A percentile compares a stretch with the other conserved stretches of the same genome.
Conservation (phyloP, 2,329 filamentous ascomycete genomes). For the Bipolaris victoriae region DNA sequence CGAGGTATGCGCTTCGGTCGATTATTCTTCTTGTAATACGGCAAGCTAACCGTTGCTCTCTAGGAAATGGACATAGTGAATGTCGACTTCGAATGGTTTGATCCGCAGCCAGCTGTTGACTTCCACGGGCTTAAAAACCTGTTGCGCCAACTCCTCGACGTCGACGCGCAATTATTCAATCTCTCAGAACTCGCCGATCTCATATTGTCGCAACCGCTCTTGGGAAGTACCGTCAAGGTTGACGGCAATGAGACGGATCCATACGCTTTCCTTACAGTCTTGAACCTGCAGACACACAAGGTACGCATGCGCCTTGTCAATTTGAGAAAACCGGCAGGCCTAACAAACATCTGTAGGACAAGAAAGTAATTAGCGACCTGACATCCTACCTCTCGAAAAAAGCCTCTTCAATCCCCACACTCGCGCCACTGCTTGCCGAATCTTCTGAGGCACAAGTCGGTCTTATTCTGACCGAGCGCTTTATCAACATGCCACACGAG, state of each 20-base stretch:
- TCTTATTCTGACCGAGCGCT: constrained; percentile 85
- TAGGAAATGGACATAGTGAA: constrained; percentile 91
- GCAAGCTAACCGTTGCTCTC: not conserved
- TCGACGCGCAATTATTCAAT: constrained; percentile 84
- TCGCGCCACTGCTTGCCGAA: constrained; percentile 48
- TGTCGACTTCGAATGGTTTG: constrained; percentile 99
- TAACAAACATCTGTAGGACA: constrained; percentile 56
- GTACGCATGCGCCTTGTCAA: constrained; percentile 41
- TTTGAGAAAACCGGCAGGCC: not conserved
- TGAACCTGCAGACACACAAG: constrained; percentile 80
- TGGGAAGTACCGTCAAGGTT: constrained; percentile 97
- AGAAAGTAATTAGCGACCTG: constrained; percentile 73
- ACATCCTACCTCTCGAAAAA: constrained; percentile 70
- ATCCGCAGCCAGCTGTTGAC: constrained; percentile 85
- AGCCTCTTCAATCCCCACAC: constrained; percentile 59
- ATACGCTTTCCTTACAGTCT: constrained; percentile 86
- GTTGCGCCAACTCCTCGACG: constrained; percentile 88
- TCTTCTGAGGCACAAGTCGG: constrained; percentile 66
- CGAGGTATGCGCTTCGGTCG: constrained; percentile 37
- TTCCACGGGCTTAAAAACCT: constrained; percentile 94
- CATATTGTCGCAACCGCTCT: constrained; percentile 81
- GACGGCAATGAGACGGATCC: constrained; percentile 92
- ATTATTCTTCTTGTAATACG: constrained; percentile 16
- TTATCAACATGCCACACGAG: constrained; percentile 97
- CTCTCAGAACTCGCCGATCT: constrained; percentile 85